Conservation (phyloP, 2,329 filamentous ascomycete genomes). For the Scytalidium lignicola region DNA sequence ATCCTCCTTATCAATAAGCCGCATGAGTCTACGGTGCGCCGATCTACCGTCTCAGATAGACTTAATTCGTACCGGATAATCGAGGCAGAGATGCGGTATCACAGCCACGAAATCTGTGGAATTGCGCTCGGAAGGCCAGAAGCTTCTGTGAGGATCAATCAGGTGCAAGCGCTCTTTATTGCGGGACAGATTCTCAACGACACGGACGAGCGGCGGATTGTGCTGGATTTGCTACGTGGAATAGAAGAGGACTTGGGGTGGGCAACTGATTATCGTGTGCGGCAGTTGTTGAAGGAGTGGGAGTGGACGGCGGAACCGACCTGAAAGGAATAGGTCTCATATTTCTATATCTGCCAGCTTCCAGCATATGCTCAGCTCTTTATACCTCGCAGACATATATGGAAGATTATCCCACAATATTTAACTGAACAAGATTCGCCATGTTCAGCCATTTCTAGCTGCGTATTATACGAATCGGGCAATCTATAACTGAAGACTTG, state of each 20-base stretch:
- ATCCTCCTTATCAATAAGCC: constrained; percentile 56
- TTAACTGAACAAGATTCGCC: neutral
- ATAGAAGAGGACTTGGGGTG: constrained; percentile 61
- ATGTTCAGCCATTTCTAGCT: neutral
- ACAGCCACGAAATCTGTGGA: constrained; percentile 57
- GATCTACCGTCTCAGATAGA: constrained; percentile 47
- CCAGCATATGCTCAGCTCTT: too few species aligned
- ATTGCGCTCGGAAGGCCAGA: constrained; percentile 53
- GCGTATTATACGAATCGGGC: neutral
- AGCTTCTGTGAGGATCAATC: constrained; percentile 51
- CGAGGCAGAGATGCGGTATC: constrained; percentile 47
- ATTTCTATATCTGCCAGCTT: neutral
- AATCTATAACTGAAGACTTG: too few species aligned
- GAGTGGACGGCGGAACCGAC: constrained; percentile 16
- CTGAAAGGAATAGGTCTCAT: constrained; percentile 3
- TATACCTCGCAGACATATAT: neutral
- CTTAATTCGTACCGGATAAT: constrained; percentile 53
- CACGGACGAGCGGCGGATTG: constrained; percentile 45
- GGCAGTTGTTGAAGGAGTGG: constrained; percentile 45
- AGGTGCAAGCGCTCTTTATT: constrained; percentile 55
- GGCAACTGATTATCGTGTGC: constrained; percentile 56
- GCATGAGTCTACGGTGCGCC: constrained; percentile 46
- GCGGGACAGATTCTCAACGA: constrained; percentile 56
- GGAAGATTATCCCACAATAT: neutral
- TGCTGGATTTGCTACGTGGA: constrained; percentile 49